Evolutionary conservation across 371 early-diverging fungal species (phyloP).

Genomic region (Hamiltosporidium magnivora): DNA sequence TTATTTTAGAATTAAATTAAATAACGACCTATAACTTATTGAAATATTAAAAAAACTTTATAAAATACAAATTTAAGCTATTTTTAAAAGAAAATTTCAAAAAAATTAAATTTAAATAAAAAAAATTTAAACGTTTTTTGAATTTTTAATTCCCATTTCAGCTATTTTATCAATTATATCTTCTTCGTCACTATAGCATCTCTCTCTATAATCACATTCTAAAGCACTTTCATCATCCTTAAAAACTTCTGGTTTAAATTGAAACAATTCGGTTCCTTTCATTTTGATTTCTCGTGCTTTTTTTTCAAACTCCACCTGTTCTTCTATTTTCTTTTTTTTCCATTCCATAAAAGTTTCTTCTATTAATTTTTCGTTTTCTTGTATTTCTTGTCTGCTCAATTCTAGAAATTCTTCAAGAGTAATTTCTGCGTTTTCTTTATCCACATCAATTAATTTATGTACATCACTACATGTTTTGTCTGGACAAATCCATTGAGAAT

Average conservation of each 20-base stretch:
- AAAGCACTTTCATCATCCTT: slow-evolving; percentile 52
- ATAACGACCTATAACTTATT: no score
- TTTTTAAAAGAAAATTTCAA: no score
- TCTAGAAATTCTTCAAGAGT: slow-evolving; percentile 53
- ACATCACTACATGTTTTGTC: slow-evolving; percentile 31
- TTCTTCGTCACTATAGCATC: slow-evolving; percentile 1
- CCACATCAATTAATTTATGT: slow-evolving; percentile 39
- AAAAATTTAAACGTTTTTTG: no score
- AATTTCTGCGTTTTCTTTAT: slow-evolving; percentile 30
- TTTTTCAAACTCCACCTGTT: slow-evolving; percentile 41
- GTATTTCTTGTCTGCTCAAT: slow-evolving; percentile 38
- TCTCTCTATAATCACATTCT: neutral
- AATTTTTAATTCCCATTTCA: neutral
- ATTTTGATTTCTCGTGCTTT: slow-evolving; percentile 30
- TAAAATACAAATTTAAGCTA: no score
- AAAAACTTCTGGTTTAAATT: slow-evolving; percentile 45
- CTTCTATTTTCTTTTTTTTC: slow-evolving; percentile 43
- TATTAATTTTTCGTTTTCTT: slow-evolving; percentile 43
- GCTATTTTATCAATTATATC: neutral
- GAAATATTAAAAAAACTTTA: no score
- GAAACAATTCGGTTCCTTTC: slow-evolving; percentile 47
- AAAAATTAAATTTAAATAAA: no score
- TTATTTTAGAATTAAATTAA: no score
- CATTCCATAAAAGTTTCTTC: slow-evolving; percentile 52
- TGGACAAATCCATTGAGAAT: slow-evolving; percentile 48